Base-by-base conservation (phyloP, 129 eudicot species). In the Lactuca saligna region DNA sequence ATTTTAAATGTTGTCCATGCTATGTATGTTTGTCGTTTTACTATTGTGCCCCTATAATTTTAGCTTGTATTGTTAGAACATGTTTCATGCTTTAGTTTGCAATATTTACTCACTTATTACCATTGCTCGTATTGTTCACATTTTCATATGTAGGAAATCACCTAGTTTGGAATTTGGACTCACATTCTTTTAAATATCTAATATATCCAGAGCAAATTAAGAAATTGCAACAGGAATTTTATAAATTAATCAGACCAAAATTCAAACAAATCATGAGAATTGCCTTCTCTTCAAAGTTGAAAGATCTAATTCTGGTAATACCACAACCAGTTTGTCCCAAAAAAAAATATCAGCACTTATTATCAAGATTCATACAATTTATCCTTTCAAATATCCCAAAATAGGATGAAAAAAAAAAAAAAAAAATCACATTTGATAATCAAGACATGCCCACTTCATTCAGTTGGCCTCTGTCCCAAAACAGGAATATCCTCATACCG, bases 401-500 rank as follows among this genome's bases (percentile, higher is more conserved):
- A 71, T 35, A 49, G 17, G 69, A 46, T 25, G 65, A 54, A 12
- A 0, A 74, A 61, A 8, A 12, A 0, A 74, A 61, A 8, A 2
- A 63, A 68, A 14, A 54, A 57, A 68, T 38, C 74, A 53, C 68
- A 69, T 33, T 6, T 6, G 37, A 38, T n/a, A n/a, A n/a, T n/a
- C n/a, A n/a, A n/a, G n/a, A n/a, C n/a, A n/a, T 20, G 42, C 31
- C 46, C 57, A 57, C 53, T 57, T 83, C 76, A 81, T 69, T 88
- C 97, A 3, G 82, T 9, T 51, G 78, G 97, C 79, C 97, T 82
- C 80, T 90, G 97, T 62, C 97, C 97, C 85, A 86, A 71, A 65
- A 84, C 94, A 71, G 94, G 37, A 64, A 90, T 90, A 80, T 90
- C 97, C 74, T 90, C 97, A 7, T 86, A 90, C 34, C 88, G 86